phyloP scores from a whole-genome alignment of 164 flowering plant genomes.

The Sextonia rubra region DNA sequence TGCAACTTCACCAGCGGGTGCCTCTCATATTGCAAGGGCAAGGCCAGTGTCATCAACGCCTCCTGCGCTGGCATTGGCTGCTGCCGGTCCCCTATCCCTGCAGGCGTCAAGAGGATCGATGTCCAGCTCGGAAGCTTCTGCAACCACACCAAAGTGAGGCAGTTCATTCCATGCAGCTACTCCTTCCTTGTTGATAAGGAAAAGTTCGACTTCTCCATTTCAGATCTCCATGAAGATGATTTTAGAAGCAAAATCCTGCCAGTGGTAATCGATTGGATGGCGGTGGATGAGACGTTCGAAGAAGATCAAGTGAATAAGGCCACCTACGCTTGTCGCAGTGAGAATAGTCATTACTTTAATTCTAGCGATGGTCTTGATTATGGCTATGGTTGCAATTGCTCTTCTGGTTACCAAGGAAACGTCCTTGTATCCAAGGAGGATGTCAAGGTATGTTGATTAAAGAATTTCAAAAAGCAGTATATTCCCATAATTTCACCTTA shows the following conservation, averaged over 20 bases:
- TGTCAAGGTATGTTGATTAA: background rate
- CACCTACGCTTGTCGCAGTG: background rate
- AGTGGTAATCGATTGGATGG: background rate
- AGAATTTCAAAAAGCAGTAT: too few relatives aligned
- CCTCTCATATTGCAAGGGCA: background rate
- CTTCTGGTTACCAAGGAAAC: background rate
- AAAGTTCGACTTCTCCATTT: background rate
- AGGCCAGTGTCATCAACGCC: background rate
- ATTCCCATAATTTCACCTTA: too few relatives aligned
- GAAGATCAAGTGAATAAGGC: background rate
- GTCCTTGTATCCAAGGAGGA: background rate
- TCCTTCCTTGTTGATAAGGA: background rate
- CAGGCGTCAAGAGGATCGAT: background rate
- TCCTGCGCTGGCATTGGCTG: background rate
- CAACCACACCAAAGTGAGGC: background rate
- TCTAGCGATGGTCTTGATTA: background rate
- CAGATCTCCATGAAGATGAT: background rate
- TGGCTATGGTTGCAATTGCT: background rate
- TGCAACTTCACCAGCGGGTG: background rate
- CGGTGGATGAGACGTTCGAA: background rate
- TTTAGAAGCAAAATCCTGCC: background rate
- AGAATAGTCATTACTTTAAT: background rate
- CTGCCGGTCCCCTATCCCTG: background rate
- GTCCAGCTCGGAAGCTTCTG: background rate
- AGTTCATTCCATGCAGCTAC: background rate